Conservation (phyloP, 208 protist genomes). For the Entamoeba histolytica region DNA sequence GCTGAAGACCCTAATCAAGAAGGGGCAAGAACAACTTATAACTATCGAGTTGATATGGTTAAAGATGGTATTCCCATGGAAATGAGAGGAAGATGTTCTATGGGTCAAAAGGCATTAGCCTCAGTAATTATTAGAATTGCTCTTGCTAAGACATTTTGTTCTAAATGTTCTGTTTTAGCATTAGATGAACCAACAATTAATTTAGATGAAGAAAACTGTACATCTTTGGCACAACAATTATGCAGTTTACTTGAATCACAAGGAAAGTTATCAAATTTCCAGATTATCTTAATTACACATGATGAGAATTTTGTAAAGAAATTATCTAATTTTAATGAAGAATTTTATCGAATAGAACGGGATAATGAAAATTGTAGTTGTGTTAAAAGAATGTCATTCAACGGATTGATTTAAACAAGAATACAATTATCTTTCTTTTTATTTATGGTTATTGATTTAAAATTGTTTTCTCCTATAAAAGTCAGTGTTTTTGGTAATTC, state of each 20-base stretch:
- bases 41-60: slow-evolving; percentile 46
- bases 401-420: no score
- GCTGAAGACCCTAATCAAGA: slow-evolving; percentile 42
- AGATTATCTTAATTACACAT: slow-evolving; percentile 98
- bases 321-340: neutral
- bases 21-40: slow-evolving; percentile 38
- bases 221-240: slow-evolving; percentile 47
- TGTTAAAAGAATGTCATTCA: neutral
- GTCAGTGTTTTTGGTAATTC: no score
- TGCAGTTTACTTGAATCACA: slow-evolving; percentile 37
- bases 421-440: no score
- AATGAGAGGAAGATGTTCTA: slow-evolving; percentile 89
- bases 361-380: neutral
- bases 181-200: slow-evolving; percentile 98
- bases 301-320: slow-evolving; percentile 79
- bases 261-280: slow-evolving; percentile 61
- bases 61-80: slow-evolving; percentile 68
- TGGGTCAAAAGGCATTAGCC: slow-evolving; percentile 75
- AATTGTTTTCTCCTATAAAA: no score
- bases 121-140: slow-evolving; percentile 94
- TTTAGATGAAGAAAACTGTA: slow-evolving; percentile 67
- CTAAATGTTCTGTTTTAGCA: slow-evolving; percentile 90
- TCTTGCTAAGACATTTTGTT: slow-evolving; percentile 87
- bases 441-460: no score
- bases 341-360: neutral